Evolutionary conservation across 306 rosid genomes (phyloP).

Genomic region (Lablab purpureus): DNA sequence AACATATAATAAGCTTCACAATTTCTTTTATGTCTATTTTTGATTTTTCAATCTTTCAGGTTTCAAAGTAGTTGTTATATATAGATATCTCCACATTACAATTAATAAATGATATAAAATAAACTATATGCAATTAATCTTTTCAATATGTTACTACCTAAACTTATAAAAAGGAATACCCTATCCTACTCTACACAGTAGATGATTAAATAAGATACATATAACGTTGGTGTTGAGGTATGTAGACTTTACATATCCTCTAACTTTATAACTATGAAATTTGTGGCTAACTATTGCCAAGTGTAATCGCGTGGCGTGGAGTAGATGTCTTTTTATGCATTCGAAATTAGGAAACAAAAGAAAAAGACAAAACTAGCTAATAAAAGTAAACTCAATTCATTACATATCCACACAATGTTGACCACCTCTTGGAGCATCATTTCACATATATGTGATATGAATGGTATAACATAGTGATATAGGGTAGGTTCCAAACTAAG

Average conservation of each 20-base stretch:
- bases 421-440: neutral
- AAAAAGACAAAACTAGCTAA: neutral
- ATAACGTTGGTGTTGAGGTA: neutral
- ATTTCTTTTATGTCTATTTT: neutral
- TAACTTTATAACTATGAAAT: neutral
- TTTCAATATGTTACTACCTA: too few species aligned
- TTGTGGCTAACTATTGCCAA: neutral
- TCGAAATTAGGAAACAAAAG: conserved; percentile 6
- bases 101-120: too few species aligned
- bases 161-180: too few species aligned
- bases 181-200: too few species aligned
- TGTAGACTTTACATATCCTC: neutral
- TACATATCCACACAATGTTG: neutral
- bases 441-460: neutral
- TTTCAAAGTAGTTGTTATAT: neutral
- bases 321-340: neutral
- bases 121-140: too few species aligned
- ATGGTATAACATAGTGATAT: neutral
- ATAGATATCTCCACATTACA: neutral
- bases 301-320: neutral
- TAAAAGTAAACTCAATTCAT: neutral
- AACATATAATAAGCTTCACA: neutral
- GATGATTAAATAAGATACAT: too few species aligned
- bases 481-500: neutral
- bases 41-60: neutral